phyloP scores from a whole-genome alignment of 768 basidiomycete genomes.

The Termitomyces sp. region DNA sequence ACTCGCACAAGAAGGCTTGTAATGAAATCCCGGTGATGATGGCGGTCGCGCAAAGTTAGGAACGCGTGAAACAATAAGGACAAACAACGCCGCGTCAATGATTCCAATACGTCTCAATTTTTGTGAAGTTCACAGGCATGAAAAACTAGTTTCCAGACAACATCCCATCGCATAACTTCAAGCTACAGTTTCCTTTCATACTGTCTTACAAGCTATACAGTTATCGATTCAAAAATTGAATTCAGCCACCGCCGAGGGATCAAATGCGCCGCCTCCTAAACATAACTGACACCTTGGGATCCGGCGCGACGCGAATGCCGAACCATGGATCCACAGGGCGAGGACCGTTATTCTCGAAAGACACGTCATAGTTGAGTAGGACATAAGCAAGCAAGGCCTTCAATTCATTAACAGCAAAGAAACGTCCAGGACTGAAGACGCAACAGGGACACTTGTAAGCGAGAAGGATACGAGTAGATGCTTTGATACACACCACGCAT shows the following conservation, averaged over 20 bases:
- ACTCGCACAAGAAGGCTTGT: neutral
- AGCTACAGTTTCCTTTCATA: neutral
- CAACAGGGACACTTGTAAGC: neutral
- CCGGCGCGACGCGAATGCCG: conserved; percentile 17
- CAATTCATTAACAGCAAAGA: conserved; percentile 39
- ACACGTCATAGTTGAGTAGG: conserved; percentile 34
- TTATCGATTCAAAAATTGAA: neutral
- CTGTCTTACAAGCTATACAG: neutral
- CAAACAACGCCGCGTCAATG: conserved; percentile 19
- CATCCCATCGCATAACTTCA: neutral
- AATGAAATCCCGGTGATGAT: conserved; percentile 8
- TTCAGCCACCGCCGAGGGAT: neutral
- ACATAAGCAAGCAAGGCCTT: conserved; percentile 36
- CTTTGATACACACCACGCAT: conserved; percentile 11
- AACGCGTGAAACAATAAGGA: conserved; percentile 38
- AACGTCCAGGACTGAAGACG: conserved; percentile 32
- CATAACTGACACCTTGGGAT: conserved; percentile 28
- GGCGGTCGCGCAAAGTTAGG: conserved; percentile 22
- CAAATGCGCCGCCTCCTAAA: conserved; percentile 21
- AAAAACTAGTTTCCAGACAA: neutral
- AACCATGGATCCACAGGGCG: conserved; percentile 12
- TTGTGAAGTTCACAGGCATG: neutral
- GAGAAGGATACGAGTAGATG: neutral
- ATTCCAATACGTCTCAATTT: neutral
- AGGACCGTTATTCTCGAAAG: conserved; percentile 19